Evolutionary conservation across 208 protist species (phyloP).

Genomic region (Acanthamoeba healyi): DNA sequence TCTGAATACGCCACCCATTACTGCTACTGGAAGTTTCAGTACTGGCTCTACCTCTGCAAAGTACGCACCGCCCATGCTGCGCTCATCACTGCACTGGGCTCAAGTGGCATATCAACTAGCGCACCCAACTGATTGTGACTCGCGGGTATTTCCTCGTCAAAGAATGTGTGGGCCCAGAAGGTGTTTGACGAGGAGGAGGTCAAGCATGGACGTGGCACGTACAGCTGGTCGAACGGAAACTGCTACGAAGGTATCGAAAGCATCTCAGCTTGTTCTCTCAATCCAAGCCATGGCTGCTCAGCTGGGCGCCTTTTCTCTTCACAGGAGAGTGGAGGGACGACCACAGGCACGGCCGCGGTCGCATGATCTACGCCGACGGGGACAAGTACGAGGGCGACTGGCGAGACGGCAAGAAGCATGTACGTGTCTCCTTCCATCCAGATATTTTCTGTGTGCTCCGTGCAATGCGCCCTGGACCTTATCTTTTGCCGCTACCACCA

Average conservation of each 20-base stretch:
- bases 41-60: conserved; percentile 60
- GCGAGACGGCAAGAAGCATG: conserved; percentile 45
- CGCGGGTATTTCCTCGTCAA: too few species aligned
- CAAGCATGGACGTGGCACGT: conserved; percentile 37
- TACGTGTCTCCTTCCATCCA: background rate
- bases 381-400: conserved; percentile 72
- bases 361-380: conserved; percentile 68
- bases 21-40: conserved; percentile 60
- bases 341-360: conserved; percentile 72
- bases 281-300: too few species aligned
- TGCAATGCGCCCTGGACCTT: too few species aligned
- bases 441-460: background rate
- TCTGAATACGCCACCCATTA: conserved; percentile 21
- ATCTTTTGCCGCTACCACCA: too few species aligned
- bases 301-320: too few species aligned
- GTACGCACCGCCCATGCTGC: background rate
- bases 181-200: conserved; percentile 57
- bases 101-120: too few species aligned
- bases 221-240: conserved; percentile 41
- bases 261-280: too few species aligned
- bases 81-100: too few species aligned
- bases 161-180: conserved; percentile 12
- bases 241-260: conserved; percentile 61
- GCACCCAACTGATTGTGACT: too few species aligned
- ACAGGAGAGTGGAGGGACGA: conserved; percentile 33